phyloP scores from a whole-genome alignment of 306 rosid species.

The Oxytropis ochrocephala region DNA sequence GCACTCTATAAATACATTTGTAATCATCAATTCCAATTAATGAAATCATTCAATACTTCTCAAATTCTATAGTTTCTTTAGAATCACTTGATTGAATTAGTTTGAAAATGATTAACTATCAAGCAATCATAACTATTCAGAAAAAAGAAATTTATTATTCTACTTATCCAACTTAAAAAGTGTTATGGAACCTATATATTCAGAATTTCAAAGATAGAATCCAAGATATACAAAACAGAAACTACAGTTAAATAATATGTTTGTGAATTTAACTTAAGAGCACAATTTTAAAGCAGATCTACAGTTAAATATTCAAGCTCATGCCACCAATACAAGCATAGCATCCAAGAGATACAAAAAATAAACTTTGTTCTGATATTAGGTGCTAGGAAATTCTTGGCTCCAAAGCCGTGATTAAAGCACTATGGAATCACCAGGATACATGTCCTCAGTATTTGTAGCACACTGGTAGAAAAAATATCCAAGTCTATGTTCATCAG shows the following conservation, averaged over 20 bases:
- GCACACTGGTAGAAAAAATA: background rate
- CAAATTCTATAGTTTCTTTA: too few species aligned
- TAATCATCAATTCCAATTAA: too few species aligned
- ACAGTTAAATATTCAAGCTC: slow-evolving; percentile 15
- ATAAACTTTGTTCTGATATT: slow-evolving; percentile 3
- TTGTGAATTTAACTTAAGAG: background rate
- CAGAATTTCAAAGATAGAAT: too few species aligned
- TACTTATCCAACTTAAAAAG: too few species aligned
- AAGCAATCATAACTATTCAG: too few species aligned
- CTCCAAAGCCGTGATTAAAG: slow-evolving; percentile 10
- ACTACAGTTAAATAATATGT: background rate
- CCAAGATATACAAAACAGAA: too few species aligned
- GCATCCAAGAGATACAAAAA: slow-evolving; percentile 6
- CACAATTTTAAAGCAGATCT: slow-evolving; percentile 1
- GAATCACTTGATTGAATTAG: too few species aligned
- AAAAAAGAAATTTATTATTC: too few species aligned
- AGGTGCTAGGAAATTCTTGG: background rate
- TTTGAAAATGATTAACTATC: too few species aligned
- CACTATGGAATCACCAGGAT: slow-evolving; percentile 3
- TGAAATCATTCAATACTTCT: too few species aligned
- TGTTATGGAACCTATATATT: too few species aligned
- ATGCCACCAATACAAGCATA: slow-evolving; percentile 15
- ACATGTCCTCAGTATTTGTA: background rate
- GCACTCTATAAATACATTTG: too few species aligned
- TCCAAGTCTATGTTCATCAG: slow-evolving; percentile 11